Percentiles rank a stretch among this genome's conserved stretches.
These are phyloP conservation scores for Irpex sp. DNA, from an alignment of 1,284 basidiomycete genomes.

Conservation along the genomic window DNA sequence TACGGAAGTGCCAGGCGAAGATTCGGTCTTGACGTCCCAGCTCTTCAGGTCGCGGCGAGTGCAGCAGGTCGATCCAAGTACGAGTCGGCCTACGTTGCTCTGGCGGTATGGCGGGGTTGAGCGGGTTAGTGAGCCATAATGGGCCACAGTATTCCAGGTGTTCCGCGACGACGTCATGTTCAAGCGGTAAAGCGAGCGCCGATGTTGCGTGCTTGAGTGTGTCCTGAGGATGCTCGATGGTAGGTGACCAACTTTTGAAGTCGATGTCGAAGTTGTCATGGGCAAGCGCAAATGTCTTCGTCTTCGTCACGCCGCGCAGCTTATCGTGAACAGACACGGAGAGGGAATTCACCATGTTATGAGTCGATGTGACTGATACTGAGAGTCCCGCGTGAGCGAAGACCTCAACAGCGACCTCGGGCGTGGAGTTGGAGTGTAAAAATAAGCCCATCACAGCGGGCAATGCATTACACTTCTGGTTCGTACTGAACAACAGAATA, in stretches of 20 bases:
- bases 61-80: background rate
- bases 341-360: constrained; percentile 1
- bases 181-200: constrained; percentile 21
- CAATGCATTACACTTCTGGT: constrained; percentile 13
- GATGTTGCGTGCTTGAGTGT: constrained; percentile 27
- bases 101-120: background rate
- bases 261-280: constrained; percentile 33
- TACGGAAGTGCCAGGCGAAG: constrained; percentile 9
- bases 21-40: background rate
- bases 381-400: constrained; percentile 6
- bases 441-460: constrained; percentile 11
- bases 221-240: constrained; percentile 18
- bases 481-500: background rate
- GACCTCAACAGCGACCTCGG: constrained; percentile 14
- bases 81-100: background rate
- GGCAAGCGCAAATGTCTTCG: constrained; percentile 18
- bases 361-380: background rate
- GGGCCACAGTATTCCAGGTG: constrained; percentile 26
- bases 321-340: background rate
- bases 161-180: constrained; percentile 21
- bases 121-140: constrained; percentile 24
- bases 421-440: constrained; percentile 10
- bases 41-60: background rate
- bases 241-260: constrained; percentile 20
- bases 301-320: constrained; percentile 20